Evolutionary conservation across 805 yeast species (phyloP).

Genomic region (Saturnispora ahearnii): DNA sequence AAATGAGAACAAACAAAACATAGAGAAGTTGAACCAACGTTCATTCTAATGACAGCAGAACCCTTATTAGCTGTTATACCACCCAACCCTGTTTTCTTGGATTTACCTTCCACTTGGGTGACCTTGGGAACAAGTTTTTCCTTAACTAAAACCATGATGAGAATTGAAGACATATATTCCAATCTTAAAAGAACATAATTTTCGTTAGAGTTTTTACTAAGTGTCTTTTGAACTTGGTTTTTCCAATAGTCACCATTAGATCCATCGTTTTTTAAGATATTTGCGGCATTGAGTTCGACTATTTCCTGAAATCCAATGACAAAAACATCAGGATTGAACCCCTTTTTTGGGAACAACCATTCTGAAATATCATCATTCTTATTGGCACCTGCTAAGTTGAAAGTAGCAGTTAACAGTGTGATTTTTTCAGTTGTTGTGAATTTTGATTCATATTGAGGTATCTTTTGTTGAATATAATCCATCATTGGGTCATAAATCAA

Average conservation of each 20-base stretch:
- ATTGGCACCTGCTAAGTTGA: conserved; percentile 72
- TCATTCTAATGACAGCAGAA: conserved; percentile 85
- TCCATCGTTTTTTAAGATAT: conserved; percentile 79
- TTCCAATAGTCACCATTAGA: conserved; percentile 78
- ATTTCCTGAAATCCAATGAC: conserved; percentile 93
- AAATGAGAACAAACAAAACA: conserved; percentile 86
- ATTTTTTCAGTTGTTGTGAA: conserved; percentile 57
- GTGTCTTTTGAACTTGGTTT: conserved; percentile 46
- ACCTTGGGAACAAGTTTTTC: conserved; percentile 39
- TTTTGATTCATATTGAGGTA: conserved; percentile 38
- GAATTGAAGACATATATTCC: conserved; percentile 64
- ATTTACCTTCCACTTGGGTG: conserved; percentile 86
- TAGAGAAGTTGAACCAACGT: conserved; percentile 69
- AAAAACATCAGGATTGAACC: conserved; percentile 62
- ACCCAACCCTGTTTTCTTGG: conserved; percentile 90
- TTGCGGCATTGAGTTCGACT: conserved; percentile 87
- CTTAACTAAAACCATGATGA: conserved; percentile 56
- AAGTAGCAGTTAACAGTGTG: conserved; percentile 72
- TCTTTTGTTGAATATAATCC: conserved; percentile 67
- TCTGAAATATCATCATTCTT: conserved; percentile 48
- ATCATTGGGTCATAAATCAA: conserved; percentile 78
- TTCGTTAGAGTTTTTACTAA: conserved; percentile 36
- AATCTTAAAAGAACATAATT: conserved; percentile 58
- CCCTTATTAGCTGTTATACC: conserved; percentile 98
- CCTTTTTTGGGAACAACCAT: conserved; percentile 76